Base-by-base conservation (phyloP, 768 basidiomycete genomes). In the Kwoniella mangroviensis region DNA sequence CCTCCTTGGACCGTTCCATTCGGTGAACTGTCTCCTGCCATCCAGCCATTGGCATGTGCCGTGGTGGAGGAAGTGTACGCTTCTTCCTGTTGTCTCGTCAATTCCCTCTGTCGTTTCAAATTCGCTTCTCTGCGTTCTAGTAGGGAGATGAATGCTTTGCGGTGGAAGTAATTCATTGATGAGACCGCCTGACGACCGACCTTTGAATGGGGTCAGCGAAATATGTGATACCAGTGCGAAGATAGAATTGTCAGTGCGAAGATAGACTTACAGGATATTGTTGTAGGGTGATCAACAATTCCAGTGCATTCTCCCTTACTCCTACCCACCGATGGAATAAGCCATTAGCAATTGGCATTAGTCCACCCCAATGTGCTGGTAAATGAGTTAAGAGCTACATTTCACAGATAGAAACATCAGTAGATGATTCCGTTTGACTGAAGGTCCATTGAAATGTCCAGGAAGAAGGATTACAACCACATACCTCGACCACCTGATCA, bases 401-500 rank as follows among this genome's bases (percentile, higher is more conserved):
- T 7, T 53, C 42, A 41, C 60, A 64, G 56, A 56, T 26, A 51
- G 15, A 26, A 24, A 6, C 42, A 24, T 59, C 12, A 28, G 24
- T 24, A 13, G 34, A 17, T 34, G 22, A 7, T 17, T 49, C 9
- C 13, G 45, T 13, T 15, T 15, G 10, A 19, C 0, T 13, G 5
- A 9, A 45, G 12, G 43, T 15, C 2, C 6, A 45, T 9, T 28
- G 28, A 28, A 4, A 28, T 41, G 41, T 34, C 15, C 28, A 13
- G 26, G n/a, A 15, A 59, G 22, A 15, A 11, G 13, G 13, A 17
- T 40, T 40, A 45, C 12, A 79, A 28, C 17, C 26, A 41, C 9
- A 28, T 4, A 94, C 96, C 87, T 98, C 94, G 1, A 92, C 87
- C 15, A 93, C 90, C 81, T 96, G 92, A 62, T 95, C 93, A 75